Evolutionary conservation across 345 rosid species (phyloP).

Genomic region (Psidium friedrichsthalianum): DNA sequence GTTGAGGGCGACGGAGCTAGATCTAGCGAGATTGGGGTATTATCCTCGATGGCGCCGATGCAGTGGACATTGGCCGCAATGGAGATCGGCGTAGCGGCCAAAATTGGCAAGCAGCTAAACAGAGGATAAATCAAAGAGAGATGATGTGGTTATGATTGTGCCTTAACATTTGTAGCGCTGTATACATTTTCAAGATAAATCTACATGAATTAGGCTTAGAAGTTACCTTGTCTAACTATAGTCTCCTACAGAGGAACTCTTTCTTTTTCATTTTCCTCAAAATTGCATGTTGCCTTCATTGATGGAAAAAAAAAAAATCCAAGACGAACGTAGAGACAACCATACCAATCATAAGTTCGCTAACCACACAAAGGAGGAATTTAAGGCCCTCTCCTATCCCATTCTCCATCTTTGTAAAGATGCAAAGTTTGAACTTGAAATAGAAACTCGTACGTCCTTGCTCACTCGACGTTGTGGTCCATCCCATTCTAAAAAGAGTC

Average conservation of each 20-base stretch:
- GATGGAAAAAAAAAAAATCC: background rate
- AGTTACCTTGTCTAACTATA: background rate
- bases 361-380: background rate
- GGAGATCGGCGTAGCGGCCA: background rate
- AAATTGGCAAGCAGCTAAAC: background rate
- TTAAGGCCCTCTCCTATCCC: background rate
- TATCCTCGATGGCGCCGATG: background rate
- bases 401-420: background rate
- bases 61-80: background rate
- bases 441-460: background rate
- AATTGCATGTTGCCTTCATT: background rate
- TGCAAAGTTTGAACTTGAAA: background rate
- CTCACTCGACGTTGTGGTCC: background rate
- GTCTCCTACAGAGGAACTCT: background rate
- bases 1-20: too few species aligned
- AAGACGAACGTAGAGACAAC: background rate
- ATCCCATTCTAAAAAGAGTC: background rate
- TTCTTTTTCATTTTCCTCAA: background rate
- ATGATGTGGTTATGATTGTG: background rate
- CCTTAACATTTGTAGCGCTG: background rate
- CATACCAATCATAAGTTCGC: background rate
- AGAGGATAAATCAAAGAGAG: background rate
- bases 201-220: background rate
- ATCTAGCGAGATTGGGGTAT: background rate
- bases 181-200: background rate